These are phyloP conservation scores for Solanum habrochaites DNA, from an alignment of 257 asterid genomes.

Conservation along the genomic window DNA sequence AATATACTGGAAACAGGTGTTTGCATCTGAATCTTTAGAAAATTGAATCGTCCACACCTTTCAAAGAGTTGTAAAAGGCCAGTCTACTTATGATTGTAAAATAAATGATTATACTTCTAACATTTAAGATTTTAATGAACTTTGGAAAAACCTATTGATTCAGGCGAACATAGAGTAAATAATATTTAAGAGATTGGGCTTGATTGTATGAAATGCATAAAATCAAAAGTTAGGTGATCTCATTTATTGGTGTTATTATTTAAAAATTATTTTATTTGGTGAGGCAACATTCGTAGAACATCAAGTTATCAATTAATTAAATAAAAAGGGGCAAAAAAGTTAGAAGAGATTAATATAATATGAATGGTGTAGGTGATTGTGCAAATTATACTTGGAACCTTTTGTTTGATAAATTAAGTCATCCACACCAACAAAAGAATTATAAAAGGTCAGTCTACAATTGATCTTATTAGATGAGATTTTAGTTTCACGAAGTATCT, in stretches of 20 bases:
- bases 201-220: neutral
- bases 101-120: too few relatives aligned
- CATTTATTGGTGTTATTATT: neutral
- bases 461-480: neutral
- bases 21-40: neutral
- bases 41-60: neutral
- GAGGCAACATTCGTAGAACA: neutral
- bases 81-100: neutral
- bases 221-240: neutral
- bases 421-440: neutral
- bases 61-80: neutral
- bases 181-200: neutral
- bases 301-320: neutral
- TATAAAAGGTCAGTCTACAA: neutral
- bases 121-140: too few relatives aligned
- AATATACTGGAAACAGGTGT: too few relatives aligned
- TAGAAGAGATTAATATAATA: neutral
- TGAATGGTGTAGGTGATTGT: neutral
- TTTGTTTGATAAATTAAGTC: neutral
- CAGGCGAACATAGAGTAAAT: neutral
- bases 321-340: neutral
- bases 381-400: neutral
- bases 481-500: neutral
- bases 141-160: neutral
- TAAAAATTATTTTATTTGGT: neutral